Conservation (phyloP, 345 rosid species). For the Brassica cretica region DNA sequence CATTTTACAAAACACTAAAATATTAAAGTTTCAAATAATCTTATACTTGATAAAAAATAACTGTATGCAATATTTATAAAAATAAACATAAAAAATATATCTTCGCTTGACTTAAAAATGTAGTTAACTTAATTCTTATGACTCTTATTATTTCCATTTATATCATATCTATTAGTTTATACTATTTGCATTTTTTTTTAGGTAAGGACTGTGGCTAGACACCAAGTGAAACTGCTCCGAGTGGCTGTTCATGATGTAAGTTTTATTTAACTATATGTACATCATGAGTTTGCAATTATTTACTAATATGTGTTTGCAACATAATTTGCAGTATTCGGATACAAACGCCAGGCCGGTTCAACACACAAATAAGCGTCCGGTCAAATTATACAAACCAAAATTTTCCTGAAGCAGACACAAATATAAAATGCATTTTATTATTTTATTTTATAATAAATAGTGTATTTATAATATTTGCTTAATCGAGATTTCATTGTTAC, state of each 20-base stretch:
- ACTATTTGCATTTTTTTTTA: conserved; percentile 18
- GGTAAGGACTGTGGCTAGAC: conserved; percentile 62
- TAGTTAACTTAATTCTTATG: too few species aligned
- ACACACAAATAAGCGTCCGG: conserved; percentile 42
- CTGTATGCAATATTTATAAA: too few species aligned
- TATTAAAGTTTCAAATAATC: not conserved
- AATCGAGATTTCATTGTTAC: not conserved
- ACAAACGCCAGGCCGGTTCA: conserved; percentile 73
- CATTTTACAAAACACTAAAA: too few species aligned
- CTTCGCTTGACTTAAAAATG: too few species aligned
- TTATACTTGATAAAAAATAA: too few species aligned
- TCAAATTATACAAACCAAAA: conserved; percentile 51
- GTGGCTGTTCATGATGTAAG: conserved; percentile 85
- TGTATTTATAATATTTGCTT: not conserved
- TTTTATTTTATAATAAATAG: not conserved
- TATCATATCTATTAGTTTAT: not conserved
- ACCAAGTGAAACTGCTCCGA: conserved; percentile 64
- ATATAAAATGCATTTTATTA: not conserved
- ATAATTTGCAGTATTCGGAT: conserved; percentile 28
- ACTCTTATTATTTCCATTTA: not conserved
- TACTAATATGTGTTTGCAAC: not conserved
- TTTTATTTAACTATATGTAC: not conserved
- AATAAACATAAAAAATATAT: not conserved
- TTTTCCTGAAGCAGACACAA: conserved; percentile 12
- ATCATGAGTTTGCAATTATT: not conserved